Base-by-base conservation (phyloP, 2,329 filamentous ascomycete genomes). In the Colletotrichum australisinense region DNA sequence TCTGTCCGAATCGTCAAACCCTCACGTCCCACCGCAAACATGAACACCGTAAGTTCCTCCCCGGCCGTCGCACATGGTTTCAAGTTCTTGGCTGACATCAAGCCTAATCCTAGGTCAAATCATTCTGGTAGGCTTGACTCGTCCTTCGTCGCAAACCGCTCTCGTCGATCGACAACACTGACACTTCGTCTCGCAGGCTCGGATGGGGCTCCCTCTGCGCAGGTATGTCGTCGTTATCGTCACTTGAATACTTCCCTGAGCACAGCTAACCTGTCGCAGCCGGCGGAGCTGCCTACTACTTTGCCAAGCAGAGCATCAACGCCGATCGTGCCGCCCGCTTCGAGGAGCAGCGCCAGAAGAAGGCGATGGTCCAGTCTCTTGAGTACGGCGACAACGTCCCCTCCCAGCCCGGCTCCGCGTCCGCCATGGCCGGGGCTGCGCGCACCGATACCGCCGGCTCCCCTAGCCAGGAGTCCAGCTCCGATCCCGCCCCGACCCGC, bases 241-340 rank as follows among this genome's bases (percentile, higher is more conserved):
- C 2, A 2, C 24, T 26, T 26, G 3, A 2, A 3, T 26, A 26
- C 24, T 26, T 26, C 3, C 24, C 3, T 3, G 3, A 26, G 24
- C 24, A 26, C 26, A 28, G 32, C 65, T 74, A 64, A 74, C 19
- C 24, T 35, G 16, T 66, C 80, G 26, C 26, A 95, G 95, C 95
- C 77, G 97, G 96, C 80, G 97, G 91, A 76, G 94, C 93, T 75
- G 95, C 96, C 79, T 99, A 98, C 88, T 95, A 94, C 87, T 98
- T 98, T 82, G 97, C 97, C 76, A 99, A 99, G 88, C 90, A 91
- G 80, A 93, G 92, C 83, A 97, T 99, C 89, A 98, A 98, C 81
- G 94, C 94, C 77, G 95, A 98, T 84, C 94, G 96, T 76, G 88
- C 90, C 74, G 86, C 90, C 74, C 91, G 94, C 79, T 90, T 93